These are phyloP conservation scores for Paecilomyces fulvus DNA, from an alignment of 2,329 filamentous ascomycete species.

Conservation along the genomic window DNA sequence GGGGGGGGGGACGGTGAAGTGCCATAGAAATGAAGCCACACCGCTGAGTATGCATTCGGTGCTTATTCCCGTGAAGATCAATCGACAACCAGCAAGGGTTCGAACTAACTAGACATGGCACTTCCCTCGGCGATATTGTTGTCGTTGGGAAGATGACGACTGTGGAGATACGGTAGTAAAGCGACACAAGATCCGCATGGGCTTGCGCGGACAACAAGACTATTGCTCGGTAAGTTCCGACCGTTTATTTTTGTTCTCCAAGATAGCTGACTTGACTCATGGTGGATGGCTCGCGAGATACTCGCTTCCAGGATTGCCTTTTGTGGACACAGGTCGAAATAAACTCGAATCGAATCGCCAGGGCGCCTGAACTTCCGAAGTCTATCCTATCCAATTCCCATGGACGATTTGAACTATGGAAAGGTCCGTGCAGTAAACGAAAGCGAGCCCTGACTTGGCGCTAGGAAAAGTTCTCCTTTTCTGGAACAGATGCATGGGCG, in stretches of 20 bases:
- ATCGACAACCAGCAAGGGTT: no score
- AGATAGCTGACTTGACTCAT: background rate
- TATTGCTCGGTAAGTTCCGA: slow-evolving; percentile 10
- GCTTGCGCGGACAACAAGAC: background rate
- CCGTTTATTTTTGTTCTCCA: background rate
- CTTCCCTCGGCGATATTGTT: no score
- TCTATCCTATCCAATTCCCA: no score
- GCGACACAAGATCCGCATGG: no score
- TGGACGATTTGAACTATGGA: background rate
- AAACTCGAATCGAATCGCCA: no score
- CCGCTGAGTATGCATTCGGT: no score
- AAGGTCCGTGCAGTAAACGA: background rate
- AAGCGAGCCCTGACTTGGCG: background rate
- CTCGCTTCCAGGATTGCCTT: background rate
- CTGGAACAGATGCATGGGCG: background rate
- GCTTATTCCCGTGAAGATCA: no score
- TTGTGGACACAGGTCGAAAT: background rate
- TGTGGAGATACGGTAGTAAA: no score
- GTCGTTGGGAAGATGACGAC: no score
- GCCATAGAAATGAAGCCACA: no score
- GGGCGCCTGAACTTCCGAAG: no score
- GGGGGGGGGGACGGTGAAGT: background rate
- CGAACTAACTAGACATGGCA: no score
- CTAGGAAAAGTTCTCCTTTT: background rate
- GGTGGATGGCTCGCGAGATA: background rate